These are phyloP conservation scores for Barnettozyma pratensis DNA, from an alignment of 805 yeast species.

Conservation along the genomic window DNA sequence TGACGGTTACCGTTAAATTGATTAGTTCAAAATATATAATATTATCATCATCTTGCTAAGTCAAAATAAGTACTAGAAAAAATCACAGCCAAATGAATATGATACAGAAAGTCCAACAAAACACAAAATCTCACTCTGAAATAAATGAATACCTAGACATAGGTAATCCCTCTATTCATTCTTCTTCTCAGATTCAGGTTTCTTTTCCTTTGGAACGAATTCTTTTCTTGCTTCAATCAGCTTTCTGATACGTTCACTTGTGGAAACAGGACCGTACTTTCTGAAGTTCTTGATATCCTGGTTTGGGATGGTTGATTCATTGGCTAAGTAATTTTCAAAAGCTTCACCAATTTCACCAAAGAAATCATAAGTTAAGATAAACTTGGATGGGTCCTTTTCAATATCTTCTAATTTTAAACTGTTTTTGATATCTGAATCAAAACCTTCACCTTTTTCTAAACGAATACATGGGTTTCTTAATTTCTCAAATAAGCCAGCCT, in stretches of 20 bases:
- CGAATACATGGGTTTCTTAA: conserved; percentile 55
- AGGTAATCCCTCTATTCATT: neutral
- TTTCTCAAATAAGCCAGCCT: conserved; percentile 59
- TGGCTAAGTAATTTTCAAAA: conserved; percentile 35
- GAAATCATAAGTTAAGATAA: conserved; percentile 52
- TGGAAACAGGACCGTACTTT: conserved; percentile 55
- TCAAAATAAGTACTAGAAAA: no score
- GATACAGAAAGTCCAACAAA: no score
- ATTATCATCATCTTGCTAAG: no score
- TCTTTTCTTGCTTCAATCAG: conserved; percentile 24
- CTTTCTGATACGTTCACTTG: conserved; percentile 36
- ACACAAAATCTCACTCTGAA: no score
- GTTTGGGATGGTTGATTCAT: conserved; percentile 30
- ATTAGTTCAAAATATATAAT: no score
- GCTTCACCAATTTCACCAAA: conserved; percentile 45
- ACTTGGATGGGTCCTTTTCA: conserved; percentile 37
- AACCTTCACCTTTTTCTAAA: conserved; percentile 82
- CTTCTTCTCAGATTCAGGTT: conserved; percentile 8
- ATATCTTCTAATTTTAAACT: conserved; percentile 34
- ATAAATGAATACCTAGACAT: no score
- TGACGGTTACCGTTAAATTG: no score
- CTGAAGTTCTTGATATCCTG: conserved; percentile 59
- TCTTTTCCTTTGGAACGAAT: conserved; percentile 8
- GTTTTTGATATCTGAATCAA: conserved; percentile 43
- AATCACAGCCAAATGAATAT: no score